Evolutionary conservation across 169 alveolate species (phyloP).

Genomic region (Miamiensis avidus): DNA sequence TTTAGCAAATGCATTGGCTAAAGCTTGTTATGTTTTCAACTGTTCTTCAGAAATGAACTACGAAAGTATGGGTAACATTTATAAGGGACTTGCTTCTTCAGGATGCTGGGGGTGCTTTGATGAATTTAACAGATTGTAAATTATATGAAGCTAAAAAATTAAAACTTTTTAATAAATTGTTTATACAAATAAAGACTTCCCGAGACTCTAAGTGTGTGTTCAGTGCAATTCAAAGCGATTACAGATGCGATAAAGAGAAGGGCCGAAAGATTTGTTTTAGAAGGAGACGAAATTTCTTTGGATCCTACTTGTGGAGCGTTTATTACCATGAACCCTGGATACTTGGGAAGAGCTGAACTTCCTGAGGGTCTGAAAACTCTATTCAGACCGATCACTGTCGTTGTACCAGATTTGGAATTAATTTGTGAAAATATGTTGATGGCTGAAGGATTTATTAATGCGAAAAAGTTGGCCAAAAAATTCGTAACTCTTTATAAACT

Average conservation of each 20-base stretch:
- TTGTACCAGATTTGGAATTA: conserved; percentile 95
- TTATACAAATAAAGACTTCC: conserved; percentile 67
- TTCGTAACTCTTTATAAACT: conserved; percentile 93
- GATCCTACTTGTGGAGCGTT: conserved; percentile 95
- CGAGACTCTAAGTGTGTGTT: conserved; percentile 95
- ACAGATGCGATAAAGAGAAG: conserved; percentile 92
- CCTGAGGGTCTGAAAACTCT: conserved; percentile 96
- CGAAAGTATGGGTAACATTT: conserved; percentile 96
- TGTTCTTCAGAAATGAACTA: conserved; percentile 96
- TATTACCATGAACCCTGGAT: conserved; percentile 96
- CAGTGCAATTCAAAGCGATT: conserved; percentile 95
- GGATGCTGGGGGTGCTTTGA: conserved; percentile 99
- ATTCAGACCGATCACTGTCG: conserved; percentile 95
- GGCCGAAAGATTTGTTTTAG: conserved; percentile 87
- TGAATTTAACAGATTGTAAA: conserved; percentile 93
- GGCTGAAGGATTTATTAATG: conserved; percentile 97
- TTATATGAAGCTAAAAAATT: no score
- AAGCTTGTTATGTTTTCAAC: conserved; percentile 96
- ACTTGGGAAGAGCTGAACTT: conserved; percentile 95
- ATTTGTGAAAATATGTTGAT: conserved; percentile 96
- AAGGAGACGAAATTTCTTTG: conserved; percentile 91
- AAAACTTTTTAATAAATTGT: no score
- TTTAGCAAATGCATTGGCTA: conserved; percentile 94
- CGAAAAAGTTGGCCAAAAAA: conserved; percentile 92
- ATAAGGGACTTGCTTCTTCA: conserved; percentile 96